These are phyloP conservation scores for Trapa bicornis DNA, from an alignment of 345 rosid genomes.

Conservation along the genomic window DNA sequence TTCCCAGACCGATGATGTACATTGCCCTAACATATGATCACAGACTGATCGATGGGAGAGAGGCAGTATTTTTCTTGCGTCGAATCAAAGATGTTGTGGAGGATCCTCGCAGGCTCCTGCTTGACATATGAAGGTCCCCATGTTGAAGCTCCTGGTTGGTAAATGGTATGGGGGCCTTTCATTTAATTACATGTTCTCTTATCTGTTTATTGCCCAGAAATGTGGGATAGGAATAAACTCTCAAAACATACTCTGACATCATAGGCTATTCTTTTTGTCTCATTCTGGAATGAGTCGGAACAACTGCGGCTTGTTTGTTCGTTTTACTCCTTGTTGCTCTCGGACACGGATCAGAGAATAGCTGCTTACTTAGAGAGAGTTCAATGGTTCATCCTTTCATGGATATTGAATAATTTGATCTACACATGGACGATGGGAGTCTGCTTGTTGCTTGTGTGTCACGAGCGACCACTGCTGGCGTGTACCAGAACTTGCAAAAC, in stretches of 20 bases:
- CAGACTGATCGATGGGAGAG: constrained; percentile 83
- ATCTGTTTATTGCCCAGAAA: no score
- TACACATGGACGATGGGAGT: no score
- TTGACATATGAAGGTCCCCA: constrained; percentile 28
- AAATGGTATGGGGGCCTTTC: no score
- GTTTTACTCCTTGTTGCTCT: not conserved
- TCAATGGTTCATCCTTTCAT: no score
- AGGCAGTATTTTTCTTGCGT: constrained; percentile 74
- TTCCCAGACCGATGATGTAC: constrained; percentile 81
- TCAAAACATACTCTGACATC: no score
- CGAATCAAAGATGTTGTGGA: constrained; percentile 79
- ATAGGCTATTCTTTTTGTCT: no score
- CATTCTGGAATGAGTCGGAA: not conserved
- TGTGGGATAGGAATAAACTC: no score
- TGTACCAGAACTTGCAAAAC: no score
- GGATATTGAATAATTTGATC: no score
- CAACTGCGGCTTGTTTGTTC: constrained; percentile 1
- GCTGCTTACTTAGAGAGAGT: not conserved
- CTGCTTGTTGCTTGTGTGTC: no score
- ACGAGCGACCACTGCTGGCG: no score
- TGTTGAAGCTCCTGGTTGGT: no score
- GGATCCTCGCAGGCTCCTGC: constrained; percentile 71
- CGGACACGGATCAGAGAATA: not conserved
- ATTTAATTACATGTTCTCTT: not conserved
- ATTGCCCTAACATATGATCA: constrained; percentile 72